A percentile compares a stretch with the other conserved stretches of the same genome.
These are phyloP conservation scores for Neonectria magnoliae DNA, from an alignment of 2,329 filamentous ascomycete genomes.

Conservation along the genomic window DNA sequence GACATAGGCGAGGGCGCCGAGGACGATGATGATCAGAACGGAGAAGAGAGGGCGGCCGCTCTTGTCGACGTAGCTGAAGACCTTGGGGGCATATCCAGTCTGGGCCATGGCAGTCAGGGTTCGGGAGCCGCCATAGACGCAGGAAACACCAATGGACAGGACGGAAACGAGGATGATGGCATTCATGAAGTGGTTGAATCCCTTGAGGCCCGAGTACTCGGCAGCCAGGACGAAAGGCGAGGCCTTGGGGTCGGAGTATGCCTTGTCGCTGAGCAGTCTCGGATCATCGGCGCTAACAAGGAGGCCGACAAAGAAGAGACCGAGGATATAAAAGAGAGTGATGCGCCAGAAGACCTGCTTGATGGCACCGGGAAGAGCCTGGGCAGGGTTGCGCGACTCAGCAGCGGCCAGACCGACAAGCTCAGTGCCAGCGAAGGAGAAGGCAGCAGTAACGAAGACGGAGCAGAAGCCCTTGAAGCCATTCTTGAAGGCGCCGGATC, in stretches of 20 bases:
- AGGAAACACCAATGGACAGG: conserved; percentile 64
- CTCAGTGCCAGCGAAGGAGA: conserved; percentile 75
- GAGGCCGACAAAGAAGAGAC: conserved; percentile 60
- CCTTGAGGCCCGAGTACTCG: conserved; percentile 59
- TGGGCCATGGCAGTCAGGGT: conserved; percentile 65
- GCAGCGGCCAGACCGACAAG: conserved; percentile 76
- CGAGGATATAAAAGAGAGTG: conserved; percentile 60
- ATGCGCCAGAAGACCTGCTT: conserved; percentile 75
- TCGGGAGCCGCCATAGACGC: conserved; percentile 65
- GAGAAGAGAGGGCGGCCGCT: conserved; percentile 61
- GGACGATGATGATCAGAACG: conserved; percentile 56
- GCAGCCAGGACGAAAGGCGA: conserved; percentile 64
- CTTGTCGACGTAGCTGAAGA: conserved; percentile 64
- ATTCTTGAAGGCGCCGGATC: conserved; percentile 68
- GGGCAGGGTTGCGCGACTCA: conserved; percentile 73
- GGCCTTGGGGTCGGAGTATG: conserved; percentile 44
- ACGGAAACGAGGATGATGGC: conserved; percentile 64
- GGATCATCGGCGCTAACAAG: conserved; percentile 54
- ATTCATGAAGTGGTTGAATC: conserved; percentile 64
- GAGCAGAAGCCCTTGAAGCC: conserved; percentile 77
- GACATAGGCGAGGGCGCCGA: conserved; percentile 61
- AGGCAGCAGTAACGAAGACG: conserved; percentile 77
- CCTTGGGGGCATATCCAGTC: conserved; percentile 63
- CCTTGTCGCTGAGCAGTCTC: conserved; percentile 51
- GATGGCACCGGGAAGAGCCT: conserved; percentile 79